phyloP scores from a whole-genome alignment of 202 grass and related monocot species.

The Bolboschoenoplectus hybrid region DNA sequence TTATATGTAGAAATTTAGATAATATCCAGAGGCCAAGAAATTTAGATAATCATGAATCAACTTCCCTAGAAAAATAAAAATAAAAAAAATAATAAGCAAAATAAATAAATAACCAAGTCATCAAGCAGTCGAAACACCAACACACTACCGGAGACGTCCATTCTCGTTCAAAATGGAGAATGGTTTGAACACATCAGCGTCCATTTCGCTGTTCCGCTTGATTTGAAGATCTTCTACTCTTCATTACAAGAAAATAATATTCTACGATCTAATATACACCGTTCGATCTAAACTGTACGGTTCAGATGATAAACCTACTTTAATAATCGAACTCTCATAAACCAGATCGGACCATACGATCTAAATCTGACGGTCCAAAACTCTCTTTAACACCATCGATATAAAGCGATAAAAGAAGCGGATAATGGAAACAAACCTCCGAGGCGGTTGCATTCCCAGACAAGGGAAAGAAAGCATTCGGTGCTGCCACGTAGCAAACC shows the following conservation, averaged over 20 bases:
- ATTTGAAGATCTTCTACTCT: neutral
- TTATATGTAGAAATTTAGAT: no score
- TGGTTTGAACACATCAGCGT: neutral
- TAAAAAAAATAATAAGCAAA: no score
- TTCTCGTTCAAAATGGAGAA: neutral
- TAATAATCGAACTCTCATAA: neutral
- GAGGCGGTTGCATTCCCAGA: neutral
- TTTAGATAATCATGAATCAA: no score
- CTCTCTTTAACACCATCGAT: neutral
- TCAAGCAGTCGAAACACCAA: neutral
- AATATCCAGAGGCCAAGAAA: no score
- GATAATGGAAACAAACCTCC: neutral
- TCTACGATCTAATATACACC: neutral
- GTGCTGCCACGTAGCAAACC: neutral
- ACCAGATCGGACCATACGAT: neutral
- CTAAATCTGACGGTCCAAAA: neutral
- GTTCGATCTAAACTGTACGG: neutral
- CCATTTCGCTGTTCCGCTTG: neutral
- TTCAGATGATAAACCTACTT: neutral
- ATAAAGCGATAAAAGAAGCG: neutral
- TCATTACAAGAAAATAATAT: no score
- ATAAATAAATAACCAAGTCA: no score
- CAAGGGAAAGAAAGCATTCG: neutral
- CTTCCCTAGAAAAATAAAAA: no score
- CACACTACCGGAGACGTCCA: neutral